Conservation (phyloP, 1,284 basidiomycete genomes). For the Amylostereum areolatum region DNA sequence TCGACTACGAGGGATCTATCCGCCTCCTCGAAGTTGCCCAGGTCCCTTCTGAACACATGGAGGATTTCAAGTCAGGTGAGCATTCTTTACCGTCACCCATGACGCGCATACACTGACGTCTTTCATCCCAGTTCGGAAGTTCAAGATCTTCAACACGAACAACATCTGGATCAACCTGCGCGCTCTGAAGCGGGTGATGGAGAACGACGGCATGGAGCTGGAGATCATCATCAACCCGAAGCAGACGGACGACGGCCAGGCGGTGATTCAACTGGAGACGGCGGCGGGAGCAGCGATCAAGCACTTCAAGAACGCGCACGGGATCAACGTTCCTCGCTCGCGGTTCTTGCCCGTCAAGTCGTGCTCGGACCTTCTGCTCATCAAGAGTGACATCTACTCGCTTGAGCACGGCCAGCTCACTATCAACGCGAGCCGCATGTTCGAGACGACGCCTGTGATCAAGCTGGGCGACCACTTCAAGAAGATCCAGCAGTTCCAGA, state of each 20-base stretch:
- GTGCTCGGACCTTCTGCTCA: conserved; percentile 82
- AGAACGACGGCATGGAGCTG: conserved; percentile 85
- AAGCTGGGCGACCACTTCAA: conserved; percentile 89
- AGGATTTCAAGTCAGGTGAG: conserved; percentile 91
- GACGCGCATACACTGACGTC: neutral
- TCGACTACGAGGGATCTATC: conserved; percentile 93
- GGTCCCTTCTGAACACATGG: conserved; percentile 95
- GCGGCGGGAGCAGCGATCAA: conserved; percentile 98
- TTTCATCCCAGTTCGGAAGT: conserved; percentile 58
- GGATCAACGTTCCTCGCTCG: conserved; percentile 93
- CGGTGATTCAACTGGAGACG: conserved; percentile 92
- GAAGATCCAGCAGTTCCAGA: conserved; percentile 95
- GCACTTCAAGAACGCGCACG: conserved; percentile 92
- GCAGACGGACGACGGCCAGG: conserved; percentile 80
- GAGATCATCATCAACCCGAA: conserved; percentile 97
- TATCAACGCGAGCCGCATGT: conserved; percentile 82
- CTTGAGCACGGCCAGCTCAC: conserved; percentile 87
- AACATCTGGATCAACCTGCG: conserved; percentile 94
- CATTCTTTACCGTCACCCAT: neutral
- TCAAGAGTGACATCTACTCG: conserved; percentile 93
- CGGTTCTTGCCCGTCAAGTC: conserved; percentile 93
- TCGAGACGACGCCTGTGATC: conserved; percentile 89
- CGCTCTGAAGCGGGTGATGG: conserved; percentile 94
- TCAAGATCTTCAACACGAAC: conserved; percentile 98
- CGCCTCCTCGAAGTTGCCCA: conserved; percentile 98